Percentiles rank a stretch among this genome's conserved stretches.
Conservation (phyloP, 2,329 filamentous ascomycete species). For the Phyllosticta ampelicida region DNA sequence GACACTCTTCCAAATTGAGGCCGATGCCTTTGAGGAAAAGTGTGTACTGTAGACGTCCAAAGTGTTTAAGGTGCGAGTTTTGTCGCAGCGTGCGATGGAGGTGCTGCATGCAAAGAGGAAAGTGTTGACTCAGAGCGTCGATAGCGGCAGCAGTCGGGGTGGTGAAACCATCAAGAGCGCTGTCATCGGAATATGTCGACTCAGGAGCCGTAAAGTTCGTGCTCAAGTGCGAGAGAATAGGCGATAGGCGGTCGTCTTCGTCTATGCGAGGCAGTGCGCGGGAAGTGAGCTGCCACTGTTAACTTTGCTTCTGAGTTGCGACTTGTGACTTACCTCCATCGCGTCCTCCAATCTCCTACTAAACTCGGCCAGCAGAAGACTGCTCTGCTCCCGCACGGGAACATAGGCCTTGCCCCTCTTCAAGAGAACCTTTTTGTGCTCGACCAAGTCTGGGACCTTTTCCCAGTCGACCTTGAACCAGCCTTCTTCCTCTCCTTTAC, state of each 20-base stretch:
- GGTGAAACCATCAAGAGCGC: slow-evolving; percentile 68
- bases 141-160: slow-evolving; percentile 50
- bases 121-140: slow-evolving; percentile 65
- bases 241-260: slow-evolving; percentile 82
- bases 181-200: slow-evolving; percentile 60
- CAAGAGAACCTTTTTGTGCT: slow-evolving; percentile 65
- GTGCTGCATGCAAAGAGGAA: slow-evolving; percentile 89
- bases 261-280: slow-evolving; percentile 83
- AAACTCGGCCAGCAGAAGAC: slow-evolving; percentile 84
- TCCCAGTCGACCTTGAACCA: slow-evolving; percentile 99
- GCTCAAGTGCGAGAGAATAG: slow-evolving; percentile 70
- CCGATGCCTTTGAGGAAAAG: slow-evolving; percentile 96
- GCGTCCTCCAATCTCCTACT: slow-evolving; percentile 66
- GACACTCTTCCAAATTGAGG: slow-evolving; percentile 77
- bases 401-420: slow-evolving; percentile 82
- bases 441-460: slow-evolving; percentile 79
- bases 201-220: slow-evolving; percentile 94
- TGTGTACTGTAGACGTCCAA: slow-evolving; percentile 83
- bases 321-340: slow-evolving; percentile 54
- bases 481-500: slow-evolving; percentile 57
- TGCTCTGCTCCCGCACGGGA: slow-evolving; percentile 73
- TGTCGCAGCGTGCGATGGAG: slow-evolving; percentile 77
- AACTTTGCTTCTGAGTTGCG: background rate
- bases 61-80: slow-evolving; percentile 88
- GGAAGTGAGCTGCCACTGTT: slow-evolving; percentile 57